Base-by-base conservation (phyloP, 139 green algal species). In the Yamagishiella unicocca region DNA sequence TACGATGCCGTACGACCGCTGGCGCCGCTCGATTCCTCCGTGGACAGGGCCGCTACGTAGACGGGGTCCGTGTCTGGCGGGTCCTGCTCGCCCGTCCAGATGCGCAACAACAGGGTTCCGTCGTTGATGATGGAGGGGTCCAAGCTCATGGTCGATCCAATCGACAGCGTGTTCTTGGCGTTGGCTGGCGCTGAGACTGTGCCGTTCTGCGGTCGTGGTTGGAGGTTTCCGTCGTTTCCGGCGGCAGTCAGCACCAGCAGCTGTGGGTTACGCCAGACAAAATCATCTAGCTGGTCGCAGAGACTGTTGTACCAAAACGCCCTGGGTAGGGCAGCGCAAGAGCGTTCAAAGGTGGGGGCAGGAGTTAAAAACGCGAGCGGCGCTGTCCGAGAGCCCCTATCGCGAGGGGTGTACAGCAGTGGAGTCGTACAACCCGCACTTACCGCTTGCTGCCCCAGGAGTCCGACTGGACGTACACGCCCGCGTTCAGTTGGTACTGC, bases 91-190 rank as follows among this genome's bases (percentile, higher is more conserved):
- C n/a, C 72, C 1, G 74, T 82, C 46, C 74, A 71, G 1, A 70
- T 4, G 19, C 40, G 75, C 43, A 71, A 53, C 29, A 3, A 8
- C 46, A 82, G 74, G 19, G 19, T 62, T 50, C 75, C 53, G 0
- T 42, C 5, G 75, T 37, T 17, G 22, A 12, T 2, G 53, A 24
- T n/a, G 33, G 6, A 14, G 75, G 24, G 17, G 8, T 54, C 61
- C 27, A 80, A 12, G 0, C 90, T 92, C 42, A 94, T 88, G 0
- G 93, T 95, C 17, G 96, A 95, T 1, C 96, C 96, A 17, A 97
- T 93, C 5, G 92, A 82, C 0, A 98, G 55, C 33, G 76, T 90
- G 87, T 98, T 98, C 85, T 98, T 98, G 55, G 93, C 77, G 7
- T 94, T 96, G 45, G 96, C 94, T 1, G 96, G 95, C 7, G 94